Percentiles rank a stretch among this genome's conserved stretches.
phyloP scores from a whole-genome alignment of 345 rosid genomes.

The Mangifera indica region DNA sequence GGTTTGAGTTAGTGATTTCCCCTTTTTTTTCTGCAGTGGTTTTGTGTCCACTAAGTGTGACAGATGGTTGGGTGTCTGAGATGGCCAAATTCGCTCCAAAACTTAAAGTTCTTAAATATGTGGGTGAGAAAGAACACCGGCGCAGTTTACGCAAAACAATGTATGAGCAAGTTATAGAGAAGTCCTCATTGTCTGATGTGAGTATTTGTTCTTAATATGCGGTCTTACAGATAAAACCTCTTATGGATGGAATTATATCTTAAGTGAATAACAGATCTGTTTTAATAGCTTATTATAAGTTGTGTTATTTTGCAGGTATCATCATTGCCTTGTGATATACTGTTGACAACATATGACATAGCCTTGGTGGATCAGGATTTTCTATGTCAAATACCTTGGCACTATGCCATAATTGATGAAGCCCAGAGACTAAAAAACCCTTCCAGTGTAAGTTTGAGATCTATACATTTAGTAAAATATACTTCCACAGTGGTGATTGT shows the following conservation, averaged over 20 bases:
- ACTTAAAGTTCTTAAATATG: constrained; percentile 62
- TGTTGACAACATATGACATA: constrained; percentile 79
- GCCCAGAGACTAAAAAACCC: constrained; percentile 95
- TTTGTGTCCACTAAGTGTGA: constrained; percentile 82
- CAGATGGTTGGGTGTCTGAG: constrained; percentile 84
- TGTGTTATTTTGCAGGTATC: constrained; percentile 43
- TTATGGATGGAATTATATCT: background rate
- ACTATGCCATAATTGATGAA: constrained; percentile 72
- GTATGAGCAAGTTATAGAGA: constrained; percentile 43
- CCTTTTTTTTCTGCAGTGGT: constrained; percentile 47
- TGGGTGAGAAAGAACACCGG: constrained; percentile 72
- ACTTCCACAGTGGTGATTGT: background rate
- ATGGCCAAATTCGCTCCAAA: constrained; percentile 65
- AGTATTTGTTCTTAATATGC: constrained; percentile 26
- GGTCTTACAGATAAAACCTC: constrained; percentile 6
- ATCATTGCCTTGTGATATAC: constrained; percentile 64
- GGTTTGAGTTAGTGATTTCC: constrained; percentile 1
- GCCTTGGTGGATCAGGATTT: constrained; percentile 73
- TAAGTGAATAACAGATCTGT: background rate
- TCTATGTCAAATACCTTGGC: constrained; percentile 88
- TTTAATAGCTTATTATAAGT: constrained; percentile 8
- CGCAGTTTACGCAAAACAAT: constrained; percentile 48
- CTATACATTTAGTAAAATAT: background rate
- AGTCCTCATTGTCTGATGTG: constrained; percentile 37
- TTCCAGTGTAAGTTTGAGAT: constrained; percentile 60